These are phyloP conservation scores for Alternaria brassicae DNA, from an alignment of 2,329 filamentous ascomycete species.

Conservation along the genomic window DNA sequence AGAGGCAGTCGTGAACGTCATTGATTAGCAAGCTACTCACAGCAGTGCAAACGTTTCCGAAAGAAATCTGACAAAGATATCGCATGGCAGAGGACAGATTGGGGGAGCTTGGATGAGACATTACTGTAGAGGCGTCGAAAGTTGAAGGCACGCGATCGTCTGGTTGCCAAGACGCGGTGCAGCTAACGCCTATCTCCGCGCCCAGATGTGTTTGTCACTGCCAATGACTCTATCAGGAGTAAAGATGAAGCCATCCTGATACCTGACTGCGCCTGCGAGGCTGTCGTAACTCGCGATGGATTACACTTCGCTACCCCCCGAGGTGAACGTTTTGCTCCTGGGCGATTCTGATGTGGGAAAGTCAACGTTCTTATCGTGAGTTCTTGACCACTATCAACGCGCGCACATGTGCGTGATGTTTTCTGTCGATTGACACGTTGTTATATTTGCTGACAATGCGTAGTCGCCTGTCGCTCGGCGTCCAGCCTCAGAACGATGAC, in stretches of 20 bases:
- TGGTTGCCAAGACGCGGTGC: conserved; percentile 6
- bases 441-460: neutral
- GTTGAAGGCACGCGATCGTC: neutral
- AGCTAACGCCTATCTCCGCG: conserved; percentile 17
- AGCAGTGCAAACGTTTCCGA: neutral
- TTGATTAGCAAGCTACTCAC: neutral
- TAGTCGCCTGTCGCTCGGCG: conserved; percentile 44
- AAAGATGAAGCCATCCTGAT: conserved; percentile 26
- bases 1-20: neutral
- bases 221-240: neutral
- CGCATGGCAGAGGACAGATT: too few species aligned
- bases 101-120: neutral
- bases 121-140: neutral
- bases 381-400: conserved; percentile 28
- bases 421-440: neutral
- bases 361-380: conserved; percentile 68
- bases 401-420: neutral
- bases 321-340: conserved; percentile 60
- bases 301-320: conserved; percentile 26
- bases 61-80: neutral
- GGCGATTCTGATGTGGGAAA: conserved; percentile 68
- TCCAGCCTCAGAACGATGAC: conserved; percentile 33
- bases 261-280: neutral
- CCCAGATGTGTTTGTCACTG: conserved; percentile 4
- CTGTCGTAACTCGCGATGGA: conserved; percentile 25